Evolutionary conservation across 2,329 filamentous ascomycete species (phyloP), one percentile per base, ranked within the genome.

Genomic region (Magnaporthiopsis rhizophila): DNA sequence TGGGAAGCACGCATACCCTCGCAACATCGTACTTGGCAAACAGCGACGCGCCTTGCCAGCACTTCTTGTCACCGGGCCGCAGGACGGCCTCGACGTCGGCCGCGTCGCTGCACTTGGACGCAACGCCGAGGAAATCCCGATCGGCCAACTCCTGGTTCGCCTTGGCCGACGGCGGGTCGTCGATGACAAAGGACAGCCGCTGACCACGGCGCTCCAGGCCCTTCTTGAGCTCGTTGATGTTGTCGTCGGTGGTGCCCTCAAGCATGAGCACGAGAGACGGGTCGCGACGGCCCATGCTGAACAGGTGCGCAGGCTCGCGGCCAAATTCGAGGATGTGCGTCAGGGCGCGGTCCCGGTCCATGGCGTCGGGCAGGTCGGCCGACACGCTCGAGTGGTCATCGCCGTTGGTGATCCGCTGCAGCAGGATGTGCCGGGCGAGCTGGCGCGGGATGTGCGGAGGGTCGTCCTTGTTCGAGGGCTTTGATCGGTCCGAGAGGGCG

Each of bases 241-340:
- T 79, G 58, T 78, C 71, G 21, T 76, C 69, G 24, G 78, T 80
- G 74, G 83, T 77, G 70, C 86, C 84, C 71, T 88, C 81, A 62
- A 89, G 76, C 68, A 86, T 74, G 62, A 89, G 75, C 32, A 89
- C 74, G 56, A 89, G 79, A 73, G 72, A 68, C 21, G 81, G 78
- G 61, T 74, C 71, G 13, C 66, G 65, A 5, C 72, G 65, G 3
- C 67, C 67, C n/a, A 71, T 74, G 59, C 74, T 75, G 69, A 90
- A 86, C 45, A 90, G 75, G 26, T 79, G 73, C 64, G 76, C 69
- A 8, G 81, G 74, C 36, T 76, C 71, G 67, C 82, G 84, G 67
- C 86, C 87, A 73, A 86, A 89, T 62, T 77, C 76, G 70, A 86
- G 85, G 70, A 92, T 77, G 68, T 84, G 76, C 61, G 79, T 76